Evolutionary conservation across 495 filamentous ascomycete species (phyloP), one percentile per base, ranked within the genome.

Genomic region (Neurospora terricola): DNA sequence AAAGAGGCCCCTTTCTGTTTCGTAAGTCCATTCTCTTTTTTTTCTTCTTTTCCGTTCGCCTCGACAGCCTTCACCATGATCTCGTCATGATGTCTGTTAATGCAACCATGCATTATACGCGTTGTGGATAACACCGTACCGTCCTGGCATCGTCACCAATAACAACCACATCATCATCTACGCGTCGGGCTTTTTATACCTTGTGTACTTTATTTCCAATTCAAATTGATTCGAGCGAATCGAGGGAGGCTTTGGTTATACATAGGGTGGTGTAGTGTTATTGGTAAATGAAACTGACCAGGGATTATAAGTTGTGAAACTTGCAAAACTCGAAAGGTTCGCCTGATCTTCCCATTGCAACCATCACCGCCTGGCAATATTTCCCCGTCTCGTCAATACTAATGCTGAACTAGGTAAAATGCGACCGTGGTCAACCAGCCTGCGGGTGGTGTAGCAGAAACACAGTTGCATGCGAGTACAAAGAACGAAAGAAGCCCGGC

Each of bases 361-460:
- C 40, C 2, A 42, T 11, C 39, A 42, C 39, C 39, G 39, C 14
- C 38, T 38, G 2, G n/a, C n/a, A n/a, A 21, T 23, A 30, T 54
- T 23, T 54, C n/a, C 45, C 21, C 45, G 45, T 12, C 48, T 30
- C 5, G 11, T 27, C 48, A 16, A 9, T 4, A 34, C 27, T 66
- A 34, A 66, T 9, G 2, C 14, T 34, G 27, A 34, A 34, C 12
- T 76, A 89, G 85, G 91, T 93, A 68, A 93, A 93, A 85, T 93
- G 91, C 80, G 91, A 96, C 83, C 90, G 93, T 30, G 88, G 90
- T 11, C 92, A 94, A 72, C 94, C 94, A 10, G 90, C 89, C 72
- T 97, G 94, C 81, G 94, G 94, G 62, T 96, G 94, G 93, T 97
- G 94, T 78, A 86, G 85, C 76, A 89, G 92, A 72, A 96, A 96